Base-by-base conservation (phyloP, 306 rosid species). In the Albizia julibrissin region DNA sequence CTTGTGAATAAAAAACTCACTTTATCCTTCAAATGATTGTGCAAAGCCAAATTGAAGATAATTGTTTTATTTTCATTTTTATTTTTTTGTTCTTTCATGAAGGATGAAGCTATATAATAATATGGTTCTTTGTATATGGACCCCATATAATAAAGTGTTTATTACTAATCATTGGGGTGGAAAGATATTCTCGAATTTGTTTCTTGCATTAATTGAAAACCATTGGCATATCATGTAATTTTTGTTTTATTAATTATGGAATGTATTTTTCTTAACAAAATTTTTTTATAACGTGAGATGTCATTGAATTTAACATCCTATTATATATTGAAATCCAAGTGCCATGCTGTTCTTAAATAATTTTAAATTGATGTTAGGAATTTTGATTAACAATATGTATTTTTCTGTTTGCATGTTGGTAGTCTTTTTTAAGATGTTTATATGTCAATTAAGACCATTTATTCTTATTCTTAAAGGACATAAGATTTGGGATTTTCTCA, bases 1-100 rank as follows among this genome's bases (percentile, higher is more conserved):
- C 75, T 71, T 82, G n/a, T 72, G 47, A 83, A 72, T 43, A 52
- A 66, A 66, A 85, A 31, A 6, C 22, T 42, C 34, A 31, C 18
- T 59, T 12, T 78, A 2, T 62, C 75, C 52, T 64, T 52, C 80
- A 50, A 73, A 39, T 18, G 22, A 15, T 11, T 33, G 39, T 47
- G 79, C 40, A 14, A 3, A 33, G 26, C 44, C 43, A 31, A 0
- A 16, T 1, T 18, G 24, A 34, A 8, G 71, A 66, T 18, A 34
- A 3, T 18, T 21, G 22, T 18, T 16, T 22, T n/a, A 8, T 54
- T 58, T 58, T n/a, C 15, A 1, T 16, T 5, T 49, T 16, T 18
- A 16, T 15, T 16, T 10, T 58, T 1, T 0, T 18, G 7, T 52
- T 18, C 62, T 56, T 21, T 22, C 65, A 9, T 58, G 31, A 10